These are phyloP conservation scores for Phytophthora pini DNA, from an alignment of 352 stramenopile genomes.

Conservation along the genomic window DNA sequence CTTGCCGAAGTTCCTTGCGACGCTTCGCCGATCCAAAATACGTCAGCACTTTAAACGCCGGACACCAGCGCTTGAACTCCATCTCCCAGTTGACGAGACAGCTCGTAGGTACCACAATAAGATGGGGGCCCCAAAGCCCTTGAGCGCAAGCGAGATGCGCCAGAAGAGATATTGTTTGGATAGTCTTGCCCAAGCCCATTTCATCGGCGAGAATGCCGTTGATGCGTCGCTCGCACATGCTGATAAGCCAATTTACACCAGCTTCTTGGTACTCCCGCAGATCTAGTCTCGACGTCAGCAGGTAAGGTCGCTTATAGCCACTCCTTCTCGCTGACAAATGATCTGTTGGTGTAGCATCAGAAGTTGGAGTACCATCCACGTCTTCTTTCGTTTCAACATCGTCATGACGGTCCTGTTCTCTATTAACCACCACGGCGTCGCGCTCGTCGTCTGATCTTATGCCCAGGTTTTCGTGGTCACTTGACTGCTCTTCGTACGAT, in stretches of 20 bases:
- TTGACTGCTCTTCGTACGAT: constrained; percentile 11
- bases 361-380: constrained; percentile 1
- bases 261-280: constrained; percentile 83
- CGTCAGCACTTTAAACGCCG: constrained; percentile 97
- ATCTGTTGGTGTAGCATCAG: constrained; percentile 3
- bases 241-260: constrained; percentile 98
- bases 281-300: constrained; percentile 70
- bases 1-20: constrained; percentile 89
- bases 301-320: constrained; percentile 68
- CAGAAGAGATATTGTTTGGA: constrained; percentile 99
- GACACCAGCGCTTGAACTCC: constrained; percentile 98
- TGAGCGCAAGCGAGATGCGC: constrained; percentile 92
- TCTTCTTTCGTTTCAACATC: constrained; percentile 7
- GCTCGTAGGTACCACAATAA: constrained; percentile 98
- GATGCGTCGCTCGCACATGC: constrained; percentile 96
- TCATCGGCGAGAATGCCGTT: constrained; percentile 99
- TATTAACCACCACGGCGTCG: constrained; percentile 10
- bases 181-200: constrained; percentile 96
- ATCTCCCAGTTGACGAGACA: constrained; percentile 99
- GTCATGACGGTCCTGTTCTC: constrained; percentile 6
- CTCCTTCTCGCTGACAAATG: constrained; percentile 16
- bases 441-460: constrained; percentile 2
- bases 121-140: constrained; percentile 97
- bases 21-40: constrained; percentile 98
- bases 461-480: neutral